Conservation (phyloP, 495 filamentous ascomycete species). For the Penicillium samsonianum region DNA sequence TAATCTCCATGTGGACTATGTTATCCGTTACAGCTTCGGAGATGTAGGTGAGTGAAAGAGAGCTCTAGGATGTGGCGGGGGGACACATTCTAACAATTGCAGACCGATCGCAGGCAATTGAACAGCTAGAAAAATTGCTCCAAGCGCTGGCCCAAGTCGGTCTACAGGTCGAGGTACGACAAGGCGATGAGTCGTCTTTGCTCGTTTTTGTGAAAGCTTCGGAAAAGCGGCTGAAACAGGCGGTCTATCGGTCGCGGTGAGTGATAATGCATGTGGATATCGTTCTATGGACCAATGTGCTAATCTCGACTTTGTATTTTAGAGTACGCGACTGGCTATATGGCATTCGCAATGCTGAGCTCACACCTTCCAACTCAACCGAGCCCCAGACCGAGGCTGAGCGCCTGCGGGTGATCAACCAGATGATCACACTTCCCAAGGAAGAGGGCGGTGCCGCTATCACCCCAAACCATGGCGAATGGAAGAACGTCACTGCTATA, state of each 20-base stretch:
- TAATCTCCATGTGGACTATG: conserved; percentile 87
- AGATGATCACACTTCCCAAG: conserved; percentile 79
- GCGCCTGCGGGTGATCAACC: conserved; percentile 78
- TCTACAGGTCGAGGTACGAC: conserved; percentile 80
- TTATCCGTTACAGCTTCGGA: conserved; percentile 77
- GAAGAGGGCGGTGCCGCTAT: conserved; percentile 90
- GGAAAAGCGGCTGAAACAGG: conserved; percentile 40
- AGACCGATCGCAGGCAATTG: conserved; percentile 69
- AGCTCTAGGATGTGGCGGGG: background rate
- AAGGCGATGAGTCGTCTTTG: conserved; percentile 72
- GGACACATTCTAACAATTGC: conserved; percentile 11
- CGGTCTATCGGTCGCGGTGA: conserved; percentile 70
- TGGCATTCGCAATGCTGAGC: conserved; percentile 78
- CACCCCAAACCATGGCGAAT: conserved; percentile 75
- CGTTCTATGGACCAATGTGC: conserved; percentile 2
- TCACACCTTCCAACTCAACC: conserved; percentile 65
- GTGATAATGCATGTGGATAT: conserved; percentile 17
- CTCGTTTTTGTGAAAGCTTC: conserved; percentile 78
- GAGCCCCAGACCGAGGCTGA: conserved; percentile 83
- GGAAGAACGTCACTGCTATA: conserved; percentile 80
- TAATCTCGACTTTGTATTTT: conserved; percentile 11
- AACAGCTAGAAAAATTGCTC: conserved; percentile 74
- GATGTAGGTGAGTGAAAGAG: conserved; percentile 52
- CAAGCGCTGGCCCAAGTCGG: conserved; percentile 70
- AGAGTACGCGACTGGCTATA: conserved; percentile 96